Evolutionary conservation across 345 rosid genomes (phyloP).

Genomic region (Erodium maritimum): DNA sequence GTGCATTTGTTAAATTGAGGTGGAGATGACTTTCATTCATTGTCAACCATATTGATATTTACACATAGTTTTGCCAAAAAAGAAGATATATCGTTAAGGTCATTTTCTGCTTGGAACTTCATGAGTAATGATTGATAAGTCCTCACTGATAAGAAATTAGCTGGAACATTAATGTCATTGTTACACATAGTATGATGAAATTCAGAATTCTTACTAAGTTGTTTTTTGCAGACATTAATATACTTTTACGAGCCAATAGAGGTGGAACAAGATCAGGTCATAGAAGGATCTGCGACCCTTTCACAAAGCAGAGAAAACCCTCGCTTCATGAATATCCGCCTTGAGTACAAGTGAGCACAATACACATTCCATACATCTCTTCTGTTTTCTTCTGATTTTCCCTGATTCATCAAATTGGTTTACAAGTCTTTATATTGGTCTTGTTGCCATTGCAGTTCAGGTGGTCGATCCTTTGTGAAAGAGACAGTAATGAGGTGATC

Average conservation of each 20-base stretch:
- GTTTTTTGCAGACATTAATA: conserved; percentile 67
- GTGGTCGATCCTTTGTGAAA: conserved; percentile 77
- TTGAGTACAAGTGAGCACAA: conserved; percentile 63
- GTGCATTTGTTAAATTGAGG: background rate
- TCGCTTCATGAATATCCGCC: conserved; percentile 92
- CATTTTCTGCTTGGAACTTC: too few species aligned
- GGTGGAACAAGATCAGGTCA: conserved; percentile 80
- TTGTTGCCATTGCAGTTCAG: conserved; percentile 48
- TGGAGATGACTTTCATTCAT: too few species aligned
- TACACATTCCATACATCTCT: background rate
- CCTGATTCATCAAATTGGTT: background rate
- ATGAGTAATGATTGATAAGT: too few species aligned
- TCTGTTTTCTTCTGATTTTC: background rate
- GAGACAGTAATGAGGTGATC: conserved; percentile 60
- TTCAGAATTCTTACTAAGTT: background rate
- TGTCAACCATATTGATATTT: too few species aligned
- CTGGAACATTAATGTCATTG: too few species aligned
- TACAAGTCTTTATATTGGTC: background rate
- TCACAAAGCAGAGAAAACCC: conserved; percentile 87
- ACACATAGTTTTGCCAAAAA: too few species aligned
- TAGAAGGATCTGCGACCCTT: conserved; percentile 70
- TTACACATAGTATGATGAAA: background rate
- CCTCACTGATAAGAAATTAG: too few species aligned
- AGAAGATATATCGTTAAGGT: too few species aligned
- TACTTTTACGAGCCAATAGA: conserved; percentile 88